Conservation (phyloP, 1,284 basidiomycete genomes). For the Apiotrichum sp. region DNA sequence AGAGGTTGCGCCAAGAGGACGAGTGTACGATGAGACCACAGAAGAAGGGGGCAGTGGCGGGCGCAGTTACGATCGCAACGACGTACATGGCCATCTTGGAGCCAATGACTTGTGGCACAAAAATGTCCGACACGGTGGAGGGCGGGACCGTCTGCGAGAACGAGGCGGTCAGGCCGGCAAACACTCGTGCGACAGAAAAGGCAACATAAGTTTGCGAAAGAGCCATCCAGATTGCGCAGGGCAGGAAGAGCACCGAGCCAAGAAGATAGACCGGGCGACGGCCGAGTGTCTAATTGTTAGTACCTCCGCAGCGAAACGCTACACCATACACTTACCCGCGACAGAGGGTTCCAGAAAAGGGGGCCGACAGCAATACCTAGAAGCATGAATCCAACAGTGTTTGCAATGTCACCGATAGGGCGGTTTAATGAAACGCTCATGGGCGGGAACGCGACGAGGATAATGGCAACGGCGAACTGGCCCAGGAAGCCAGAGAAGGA, state of each 20-base stretch:
- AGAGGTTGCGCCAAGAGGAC: constrained; percentile 29
- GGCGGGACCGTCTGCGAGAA: constrained; percentile 32
- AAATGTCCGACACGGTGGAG: constrained; percentile 32
- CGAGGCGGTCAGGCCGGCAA: constrained; percentile 23
- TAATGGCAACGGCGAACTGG: constrained; percentile 29
- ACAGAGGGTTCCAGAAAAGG: constrained; percentile 35
- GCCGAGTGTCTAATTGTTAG: constrained; percentile 27
- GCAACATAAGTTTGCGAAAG: constrained; percentile 24
- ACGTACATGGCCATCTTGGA: constrained; percentile 37
- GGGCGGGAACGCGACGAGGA: constrained; percentile 17
- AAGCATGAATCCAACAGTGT: constrained; percentile 43
- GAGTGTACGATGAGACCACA: constrained; percentile 34
- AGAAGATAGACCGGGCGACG: constrained; percentile 41
- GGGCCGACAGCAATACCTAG: constrained; percentile 44
- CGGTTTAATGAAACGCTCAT: constrained; percentile 1
- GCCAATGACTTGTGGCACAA: constrained; percentile 34
- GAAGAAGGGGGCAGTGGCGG: constrained; percentile 40
- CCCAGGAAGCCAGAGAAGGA: constrained; percentile 31
- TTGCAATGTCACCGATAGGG: constrained; percentile 30
- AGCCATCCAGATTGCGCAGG: constrained; percentile 39
- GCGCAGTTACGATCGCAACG: constrained; percentile 30
- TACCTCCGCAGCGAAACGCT: background rate
- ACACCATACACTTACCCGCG: background rate
- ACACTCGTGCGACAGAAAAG: constrained; percentile 24
- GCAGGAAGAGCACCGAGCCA: constrained; percentile 38